phyloP scores from a whole-genome alignment of 768 basidiomycete species.

The Podaxis rugospora region DNA sequence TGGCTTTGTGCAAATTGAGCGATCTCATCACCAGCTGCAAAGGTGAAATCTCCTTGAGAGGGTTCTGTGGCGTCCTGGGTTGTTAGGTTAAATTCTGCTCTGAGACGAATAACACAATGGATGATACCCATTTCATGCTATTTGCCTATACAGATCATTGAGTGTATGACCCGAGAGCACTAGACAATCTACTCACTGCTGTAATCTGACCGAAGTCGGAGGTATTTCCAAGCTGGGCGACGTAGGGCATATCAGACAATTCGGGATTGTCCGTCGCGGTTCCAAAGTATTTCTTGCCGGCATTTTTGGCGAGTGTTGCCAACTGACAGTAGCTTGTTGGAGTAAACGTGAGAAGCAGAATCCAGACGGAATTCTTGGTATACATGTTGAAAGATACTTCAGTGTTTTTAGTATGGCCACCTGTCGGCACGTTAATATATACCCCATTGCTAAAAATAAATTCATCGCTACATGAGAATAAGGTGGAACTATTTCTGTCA shows the following conservation, averaged over 20 bases:
- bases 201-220: slow-evolving; percentile 41
- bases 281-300: slow-evolving; percentile 45
- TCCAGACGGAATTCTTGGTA: neutral
- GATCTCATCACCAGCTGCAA: slow-evolving; percentile 40
- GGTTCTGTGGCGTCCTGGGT: slow-evolving; percentile 47
- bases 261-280: slow-evolving; percentile 44
- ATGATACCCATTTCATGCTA: slow-evolving; percentile 44
- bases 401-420: neutral
- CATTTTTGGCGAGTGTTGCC: slow-evolving; percentile 26
- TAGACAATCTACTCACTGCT: slow-evolving; percentile 22
- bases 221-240: slow-evolving; percentile 30
- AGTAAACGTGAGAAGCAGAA: neutral
- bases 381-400: neutral
- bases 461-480: neutral
- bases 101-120: neutral
- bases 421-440: neutral
- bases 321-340: neutral
- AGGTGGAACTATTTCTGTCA: neutral
- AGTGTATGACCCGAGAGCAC: neutral
- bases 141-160: slow-evolving; percentile 24
- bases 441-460: neutral
- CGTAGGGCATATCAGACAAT: slow-evolving; percentile 36
- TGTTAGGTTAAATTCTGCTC: neutral
- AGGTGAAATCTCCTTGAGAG: slow-evolving; percentile 41
- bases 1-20: slow-evolving; percentile 40